Conservation (phyloP, 768 basidiomycete genomes). For the Psilocybe subaeruginosa region DNA sequence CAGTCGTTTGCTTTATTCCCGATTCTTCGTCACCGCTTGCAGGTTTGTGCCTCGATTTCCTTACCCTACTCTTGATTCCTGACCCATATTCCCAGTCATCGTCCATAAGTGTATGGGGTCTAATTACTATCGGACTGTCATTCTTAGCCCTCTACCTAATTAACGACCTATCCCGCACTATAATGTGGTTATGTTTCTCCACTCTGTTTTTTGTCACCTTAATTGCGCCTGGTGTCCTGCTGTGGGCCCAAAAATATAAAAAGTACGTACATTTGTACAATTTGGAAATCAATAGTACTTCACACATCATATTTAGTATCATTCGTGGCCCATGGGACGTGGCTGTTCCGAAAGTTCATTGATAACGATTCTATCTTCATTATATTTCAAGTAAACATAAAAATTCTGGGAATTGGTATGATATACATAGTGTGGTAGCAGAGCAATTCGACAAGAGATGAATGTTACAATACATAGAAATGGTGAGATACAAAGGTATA, state of each 20-base stretch:
- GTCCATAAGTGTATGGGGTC: constrained; percentile 46
- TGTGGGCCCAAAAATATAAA: constrained; percentile 90
- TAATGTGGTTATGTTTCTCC: constrained; percentile 54
- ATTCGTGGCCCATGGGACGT: constrained; percentile 92
- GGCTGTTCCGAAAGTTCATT: constrained; percentile 73
- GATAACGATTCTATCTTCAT: constrained; percentile 8
- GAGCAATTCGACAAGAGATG: constrained; percentile 25
- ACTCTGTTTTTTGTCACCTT: constrained; percentile 65
- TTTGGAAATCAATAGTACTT: constrained; percentile 1
- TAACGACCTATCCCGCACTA: constrained; percentile 53
- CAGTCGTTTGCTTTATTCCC: constrained; percentile 86
- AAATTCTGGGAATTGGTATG: constrained; percentile 1
- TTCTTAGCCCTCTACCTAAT: constrained; percentile 55
- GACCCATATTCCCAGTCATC: constrained; percentile 42
- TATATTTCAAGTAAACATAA: constrained; percentile 9
- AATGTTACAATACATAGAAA: constrained; percentile 22
- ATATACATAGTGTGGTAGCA: constrained; percentile 23
- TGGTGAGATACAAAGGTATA: constrained; percentile 27
- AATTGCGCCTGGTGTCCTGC: constrained; percentile 69
- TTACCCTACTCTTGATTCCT: constrained; percentile 12
- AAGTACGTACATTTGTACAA: constrained; percentile 55
- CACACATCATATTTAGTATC: constrained; percentile 53
- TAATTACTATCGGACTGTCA: constrained; percentile 57
- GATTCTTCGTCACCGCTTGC: constrained; percentile 71
- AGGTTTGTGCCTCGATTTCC: constrained; percentile 41